A percentile compares a stretch with the other conserved stretches of the same genome.
phyloP scores from a whole-genome alignment of 73 alveolate genomes.

The Symbiodinium pilosum region DNA sequence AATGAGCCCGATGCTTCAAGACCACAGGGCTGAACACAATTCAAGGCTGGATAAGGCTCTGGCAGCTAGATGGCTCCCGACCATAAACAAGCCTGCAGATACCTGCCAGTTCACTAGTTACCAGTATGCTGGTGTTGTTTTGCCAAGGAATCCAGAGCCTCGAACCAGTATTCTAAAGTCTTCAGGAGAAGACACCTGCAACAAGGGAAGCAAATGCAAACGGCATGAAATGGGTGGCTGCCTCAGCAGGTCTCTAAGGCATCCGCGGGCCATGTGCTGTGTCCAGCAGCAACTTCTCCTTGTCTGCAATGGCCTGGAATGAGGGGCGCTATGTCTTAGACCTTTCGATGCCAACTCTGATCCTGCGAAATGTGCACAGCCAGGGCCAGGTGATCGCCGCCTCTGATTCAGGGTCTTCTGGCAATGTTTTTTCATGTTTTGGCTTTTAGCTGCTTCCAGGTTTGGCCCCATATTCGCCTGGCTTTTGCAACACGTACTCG shows the following conservation, averaged over 20 bases:
- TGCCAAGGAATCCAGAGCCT: neutral
- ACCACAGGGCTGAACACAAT: too few species aligned
- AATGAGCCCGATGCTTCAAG: neutral
- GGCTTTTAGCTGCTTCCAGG: too few species aligned
- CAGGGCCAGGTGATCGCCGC: neutral
- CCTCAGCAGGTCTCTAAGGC: neutral
- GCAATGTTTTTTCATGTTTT: too few species aligned
- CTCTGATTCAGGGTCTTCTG: neutral
- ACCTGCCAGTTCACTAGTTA: neutral
- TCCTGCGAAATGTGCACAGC: neutral
- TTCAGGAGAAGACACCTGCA: neutral
- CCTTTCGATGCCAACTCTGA: neutral
- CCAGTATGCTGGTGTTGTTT: too few species aligned
- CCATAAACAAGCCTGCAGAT: conserved; percentile 5
- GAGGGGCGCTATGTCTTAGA: too few species aligned
- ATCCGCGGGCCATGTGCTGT: neutral
- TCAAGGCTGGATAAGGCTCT: neutral
- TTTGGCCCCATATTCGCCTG: neutral
- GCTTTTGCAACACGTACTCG: conserved; percentile 2
- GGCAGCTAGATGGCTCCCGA: neutral
- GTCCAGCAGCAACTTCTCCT: neutral
- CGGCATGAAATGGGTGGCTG: too few species aligned
- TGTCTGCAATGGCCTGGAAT: neutral
- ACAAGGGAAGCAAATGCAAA: too few species aligned
- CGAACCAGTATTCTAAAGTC: neutral